Percentiles rank a stretch among this genome's conserved stretches.
phyloP scores from a whole-genome alignment of 2,329 filamentous ascomycete genomes.

The Phaeosphaeria sp. region DNA sequence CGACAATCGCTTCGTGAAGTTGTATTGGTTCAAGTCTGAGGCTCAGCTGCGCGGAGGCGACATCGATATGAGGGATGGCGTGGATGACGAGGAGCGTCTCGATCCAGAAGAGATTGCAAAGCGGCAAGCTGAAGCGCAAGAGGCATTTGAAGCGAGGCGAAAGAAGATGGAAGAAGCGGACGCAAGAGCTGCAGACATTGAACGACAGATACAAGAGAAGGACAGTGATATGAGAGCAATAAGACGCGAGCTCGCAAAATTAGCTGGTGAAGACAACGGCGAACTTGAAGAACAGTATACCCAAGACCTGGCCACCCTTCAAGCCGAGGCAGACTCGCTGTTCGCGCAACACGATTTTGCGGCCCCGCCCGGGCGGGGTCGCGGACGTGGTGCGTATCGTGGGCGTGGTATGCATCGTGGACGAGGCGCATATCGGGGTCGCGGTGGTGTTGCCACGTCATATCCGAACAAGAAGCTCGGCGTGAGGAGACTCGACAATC shows the following conservation, averaged over 20 bases:
- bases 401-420: constrained; percentile 32
- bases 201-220: constrained; percentile 68
- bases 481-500: constrained; percentile 74
- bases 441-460: constrained; percentile 42
- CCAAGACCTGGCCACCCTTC: constrained; percentile 28
- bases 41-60: constrained; percentile 14
- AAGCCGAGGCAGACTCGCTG: constrained; percentile 66
- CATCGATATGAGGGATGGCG: constrained; percentile 22
- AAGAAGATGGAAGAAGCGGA: constrained; percentile 69
- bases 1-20: constrained; percentile 84
- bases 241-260: constrained; percentile 67
- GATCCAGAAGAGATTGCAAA: constrained; percentile 73
- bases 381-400: constrained; percentile 42
- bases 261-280: constrained; percentile 28
- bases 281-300: constrained; percentile 20
- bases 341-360: constrained; percentile 63
- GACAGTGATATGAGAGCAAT: constrained; percentile 70
- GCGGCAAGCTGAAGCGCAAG: constrained; percentile 76
- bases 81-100: constrained; percentile 56
- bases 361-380: constrained; percentile 24
- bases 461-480: constrained; percentile 48
- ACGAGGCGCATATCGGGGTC: constrained; percentile 49
- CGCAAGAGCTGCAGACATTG: constrained; percentile 67
- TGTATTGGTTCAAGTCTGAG: constrained; percentile 73
- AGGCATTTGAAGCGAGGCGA: constrained; percentile 69